Evolutionary conservation across 2,329 filamentous ascomycete genomes (phyloP).

Genomic region (Alternaria triticimaculans): DNA sequence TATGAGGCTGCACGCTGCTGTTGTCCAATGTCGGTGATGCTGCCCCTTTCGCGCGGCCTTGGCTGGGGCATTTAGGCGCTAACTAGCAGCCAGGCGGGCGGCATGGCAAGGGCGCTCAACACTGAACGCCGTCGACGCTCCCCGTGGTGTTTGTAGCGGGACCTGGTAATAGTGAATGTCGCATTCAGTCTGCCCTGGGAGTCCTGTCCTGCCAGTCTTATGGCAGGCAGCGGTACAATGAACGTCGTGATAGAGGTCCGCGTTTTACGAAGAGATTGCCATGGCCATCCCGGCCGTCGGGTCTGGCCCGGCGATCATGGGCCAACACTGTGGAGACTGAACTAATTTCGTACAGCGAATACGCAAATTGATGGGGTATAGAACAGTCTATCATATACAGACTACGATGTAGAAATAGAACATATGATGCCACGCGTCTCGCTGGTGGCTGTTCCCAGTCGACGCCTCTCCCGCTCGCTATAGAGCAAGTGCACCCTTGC

Average conservation of each 20-base stretch:
- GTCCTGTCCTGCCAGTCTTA: neutral
- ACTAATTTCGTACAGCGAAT: constrained; percentile 4
- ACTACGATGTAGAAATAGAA: neutral
- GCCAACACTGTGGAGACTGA: constrained; percentile 6
- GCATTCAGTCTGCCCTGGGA: neutral
- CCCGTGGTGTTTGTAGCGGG: neutral
- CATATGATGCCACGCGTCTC: neutral
- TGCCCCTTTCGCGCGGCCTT: constrained; percentile 33
- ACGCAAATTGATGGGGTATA: constrained; percentile 12
- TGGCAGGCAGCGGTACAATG: neutral
- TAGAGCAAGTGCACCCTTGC: constrained; percentile 3
- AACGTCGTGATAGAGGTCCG: neutral
- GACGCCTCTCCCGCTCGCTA: constrained; percentile 25
- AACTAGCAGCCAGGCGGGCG: constrained; percentile 14
- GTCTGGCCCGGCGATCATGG: constrained; percentile 13
- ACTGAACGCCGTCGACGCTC: neutral
- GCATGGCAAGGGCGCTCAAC: constrained; percentile 5
- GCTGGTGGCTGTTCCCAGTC: constrained; percentile 8
- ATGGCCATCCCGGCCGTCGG: constrained; percentile 7
- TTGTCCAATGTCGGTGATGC: constrained; percentile 34
- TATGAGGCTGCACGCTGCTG: constrained; percentile 16
- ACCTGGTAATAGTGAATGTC: neutral
- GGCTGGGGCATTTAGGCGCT: constrained; percentile 31
- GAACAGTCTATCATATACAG: constrained; percentile 1
- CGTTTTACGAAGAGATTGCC: constrained; percentile 2